Base-by-base conservation (phyloP, 805 yeast species). In the Jamesozyma spencerorum region DNA sequence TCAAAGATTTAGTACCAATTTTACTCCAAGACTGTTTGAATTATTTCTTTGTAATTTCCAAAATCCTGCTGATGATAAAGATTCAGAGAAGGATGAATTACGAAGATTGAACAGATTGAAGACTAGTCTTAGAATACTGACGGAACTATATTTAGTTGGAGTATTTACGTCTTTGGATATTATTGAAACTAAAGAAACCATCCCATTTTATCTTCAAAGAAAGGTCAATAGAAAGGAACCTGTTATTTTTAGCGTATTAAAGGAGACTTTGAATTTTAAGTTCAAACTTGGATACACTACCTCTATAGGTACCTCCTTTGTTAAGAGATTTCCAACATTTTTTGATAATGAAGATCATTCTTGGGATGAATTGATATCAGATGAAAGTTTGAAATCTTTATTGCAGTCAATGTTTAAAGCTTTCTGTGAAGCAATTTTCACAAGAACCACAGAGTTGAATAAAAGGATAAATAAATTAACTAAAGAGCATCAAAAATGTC, bases 1-100 rank as follows among this genome's bases (percentile, higher is more conserved):
- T 61, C 95, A 83, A 58, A 66, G 96, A 41, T 86, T 87, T 54
- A 53, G 65, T 2, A 39, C 47, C 0, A 48, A 58, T 2, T 81
- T 84, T 56, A 72, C 88, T 0, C 72, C 75, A 1, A 53, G 46
- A 10, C 53, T 78, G 27, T 59, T 73, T 42, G 57, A 65, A 5
- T 59, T 66, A 48, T 66, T 74, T 41, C 59, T 70, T 3, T 57
- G 62, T 18, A 64, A 64, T n/a, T 56, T 76, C 18, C 55, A 64
- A 5, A 62, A 54, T 31, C 71, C 69, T 11, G 30, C 41, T 5
- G 44, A 31, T 3, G 50, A 47, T 2, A 29, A 43, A 2, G 46
- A 51, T 3, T 37, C 48, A 5, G 64, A 64, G n/a, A 75, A 71
- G 37, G 81, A 73, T 19, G 73, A 69, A 19, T 49, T 53, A 15